These are phyloP conservation scores for Eucalyptus regnans DNA, from an alignment of 345 rosid species.

Conservation along the genomic window DNA sequence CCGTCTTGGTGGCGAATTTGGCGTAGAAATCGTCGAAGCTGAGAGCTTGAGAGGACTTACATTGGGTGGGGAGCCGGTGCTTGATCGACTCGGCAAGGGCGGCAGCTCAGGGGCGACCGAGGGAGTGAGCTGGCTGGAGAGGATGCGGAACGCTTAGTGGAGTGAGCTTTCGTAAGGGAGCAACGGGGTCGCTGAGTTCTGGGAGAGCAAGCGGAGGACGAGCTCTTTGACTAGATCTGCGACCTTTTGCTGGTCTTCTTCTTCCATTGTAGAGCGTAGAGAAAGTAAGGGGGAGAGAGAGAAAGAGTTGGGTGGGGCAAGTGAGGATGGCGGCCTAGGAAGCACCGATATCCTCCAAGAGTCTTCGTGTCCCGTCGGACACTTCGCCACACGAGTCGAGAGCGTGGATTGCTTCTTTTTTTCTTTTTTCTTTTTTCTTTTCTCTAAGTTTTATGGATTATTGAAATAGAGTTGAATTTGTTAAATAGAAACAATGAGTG, in stretches of 20 bases:
- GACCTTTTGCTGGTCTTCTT: conserved; percentile 67
- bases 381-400: too few species aligned
- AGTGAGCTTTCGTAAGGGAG: conserved; percentile 36
- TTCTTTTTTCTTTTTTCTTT: too few species aligned
- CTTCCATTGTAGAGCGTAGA: conserved; percentile 41
- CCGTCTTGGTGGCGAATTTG: conserved; percentile 66
- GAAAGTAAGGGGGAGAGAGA: neutral
- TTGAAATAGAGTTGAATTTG: too few species aligned
- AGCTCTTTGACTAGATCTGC: conserved; percentile 79
- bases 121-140: conserved; percentile 80
- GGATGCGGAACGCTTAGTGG: conserved; percentile 75
- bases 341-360: accelerated
- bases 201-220: conserved; percentile 64
- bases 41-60: conserved; percentile 86
- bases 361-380: too few species aligned
- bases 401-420: too few species aligned
- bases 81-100: conserved; percentile 87
- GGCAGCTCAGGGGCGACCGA: conserved; percentile 66
- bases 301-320: neutral
- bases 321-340: too few species aligned
- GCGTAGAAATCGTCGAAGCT: conserved; percentile 69
- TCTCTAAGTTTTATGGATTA: too few species aligned
- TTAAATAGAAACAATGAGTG: too few species aligned
- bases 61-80: conserved; percentile 80
- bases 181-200: conserved; percentile 11